phyloP scores from a whole-genome alignment of 257 asterid species.

The Mentha longifolia region DNA sequence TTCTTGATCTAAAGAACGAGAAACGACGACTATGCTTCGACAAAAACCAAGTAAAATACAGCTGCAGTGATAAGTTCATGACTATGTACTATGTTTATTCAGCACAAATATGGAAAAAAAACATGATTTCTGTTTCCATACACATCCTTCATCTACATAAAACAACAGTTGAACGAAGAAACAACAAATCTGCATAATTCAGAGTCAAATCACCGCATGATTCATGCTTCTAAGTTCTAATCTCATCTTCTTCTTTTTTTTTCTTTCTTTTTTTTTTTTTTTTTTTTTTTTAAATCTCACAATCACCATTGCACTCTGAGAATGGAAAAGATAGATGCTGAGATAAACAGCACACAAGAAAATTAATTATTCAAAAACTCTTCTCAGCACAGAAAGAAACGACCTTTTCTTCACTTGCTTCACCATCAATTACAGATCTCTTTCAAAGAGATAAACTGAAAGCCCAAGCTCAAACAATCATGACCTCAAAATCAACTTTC shows the following conservation, averaged over 20 bases:
- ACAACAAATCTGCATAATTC: neutral
- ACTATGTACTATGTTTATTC: neutral
- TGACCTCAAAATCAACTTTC: neutral
- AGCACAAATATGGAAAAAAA: neutral
- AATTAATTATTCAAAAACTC: neutral
- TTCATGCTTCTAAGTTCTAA: constrained; percentile 1
- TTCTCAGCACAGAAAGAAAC: constrained; percentile 22
- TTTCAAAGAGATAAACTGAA: neutral
- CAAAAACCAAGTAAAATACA: neutral
- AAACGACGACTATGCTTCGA: neutral
- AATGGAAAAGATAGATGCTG: constrained; percentile 13
- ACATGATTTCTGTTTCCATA: neutral
- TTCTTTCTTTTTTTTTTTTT: too few species aligned
- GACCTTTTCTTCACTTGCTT: neutral
- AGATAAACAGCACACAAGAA: neutral
- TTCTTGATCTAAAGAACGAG: neutral
- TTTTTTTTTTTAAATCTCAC: neutral
- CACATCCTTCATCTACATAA: neutral
- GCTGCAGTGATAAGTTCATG: neutral
- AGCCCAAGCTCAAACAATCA: neutral
- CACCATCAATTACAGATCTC: constrained; percentile 15
- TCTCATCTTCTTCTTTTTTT: neutral
- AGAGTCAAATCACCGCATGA: constrained; percentile 7
- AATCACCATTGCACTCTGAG: neutral
- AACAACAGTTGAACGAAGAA: neutral